A percentile compares a stretch with the other conserved stretches of the same genome.
Evolutionary conservation across 139 green algal genomes (phyloP).

Genomic region (Edaphochlamys debaryana): DNA sequence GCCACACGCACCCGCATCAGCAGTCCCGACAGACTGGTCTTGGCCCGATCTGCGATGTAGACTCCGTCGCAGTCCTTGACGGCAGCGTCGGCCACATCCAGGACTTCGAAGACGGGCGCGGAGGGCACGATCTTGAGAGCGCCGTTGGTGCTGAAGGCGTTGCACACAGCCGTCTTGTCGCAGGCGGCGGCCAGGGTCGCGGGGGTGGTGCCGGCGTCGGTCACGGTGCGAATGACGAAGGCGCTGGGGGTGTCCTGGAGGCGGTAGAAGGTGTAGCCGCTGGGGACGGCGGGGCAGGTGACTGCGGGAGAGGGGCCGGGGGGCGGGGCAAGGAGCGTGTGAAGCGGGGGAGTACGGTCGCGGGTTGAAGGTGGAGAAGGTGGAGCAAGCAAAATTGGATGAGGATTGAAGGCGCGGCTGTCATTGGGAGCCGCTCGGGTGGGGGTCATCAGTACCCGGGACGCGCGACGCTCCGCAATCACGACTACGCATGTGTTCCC

Average conservation of each 20-base stretch:
- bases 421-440: too few species aligned
- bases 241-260: not conserved
- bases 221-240: not conserved
- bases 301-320: not conserved
- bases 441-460: too few species aligned
- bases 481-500: too few species aligned
- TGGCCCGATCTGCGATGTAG: not conserved
- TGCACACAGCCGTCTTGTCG: not conserved
- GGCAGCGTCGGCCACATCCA: not conserved
- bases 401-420: too few species aligned
- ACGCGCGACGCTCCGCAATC: too few species aligned
- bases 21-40: not conserved
- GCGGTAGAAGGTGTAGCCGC: slow-evolving; percentile 8
- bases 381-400: too few species aligned
- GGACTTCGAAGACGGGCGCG: not conserved
- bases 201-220: not conserved
- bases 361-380: too few species aligned
- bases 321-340: too few species aligned
- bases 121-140: not conserved
- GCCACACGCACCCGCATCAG: not conserved
- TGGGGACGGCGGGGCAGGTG: not conserved
- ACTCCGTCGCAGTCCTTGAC: not conserved
- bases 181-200: not conserved
- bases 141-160: slow-evolving; percentile 24
- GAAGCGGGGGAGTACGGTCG: too few species aligned